phyloP scores from a whole-genome alignment of 768 basidiomycete species.

The Antrodiella citrinella region DNA sequence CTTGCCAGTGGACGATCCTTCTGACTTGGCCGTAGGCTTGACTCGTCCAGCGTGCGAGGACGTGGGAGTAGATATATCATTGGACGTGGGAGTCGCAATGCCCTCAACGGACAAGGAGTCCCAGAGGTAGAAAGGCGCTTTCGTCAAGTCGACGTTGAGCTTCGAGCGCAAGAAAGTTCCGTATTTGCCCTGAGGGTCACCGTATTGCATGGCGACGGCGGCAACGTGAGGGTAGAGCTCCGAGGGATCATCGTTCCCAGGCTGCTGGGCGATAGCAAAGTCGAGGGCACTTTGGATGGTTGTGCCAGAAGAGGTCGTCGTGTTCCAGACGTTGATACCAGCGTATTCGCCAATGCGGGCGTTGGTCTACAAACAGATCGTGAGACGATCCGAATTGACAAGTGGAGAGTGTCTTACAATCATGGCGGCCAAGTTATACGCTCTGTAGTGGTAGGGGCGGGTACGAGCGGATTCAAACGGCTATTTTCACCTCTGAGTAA shows the following conservation, averaged over 20 bases:
- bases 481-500: slow-evolving; percentile 23
- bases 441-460: slow-evolving; percentile 58
- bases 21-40: not conserved
- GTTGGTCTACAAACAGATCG: slow-evolving; percentile 35
- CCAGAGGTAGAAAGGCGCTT: not conserved
- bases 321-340: slow-evolving; percentile 39
- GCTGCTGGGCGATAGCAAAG: slow-evolving; percentile 40
- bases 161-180: slow-evolving; percentile 33
- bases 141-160: not conserved
- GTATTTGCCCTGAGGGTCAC: slow-evolving; percentile 56
- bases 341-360: slow-evolving; percentile 45
- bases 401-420: slow-evolving; percentile 33
- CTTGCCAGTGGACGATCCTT: not conserved
- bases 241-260: slow-evolving; percentile 26
- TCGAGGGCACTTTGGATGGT: slow-evolving; percentile 55
- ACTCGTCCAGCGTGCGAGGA: not conserved
- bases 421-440: slow-evolving; percentile 63
- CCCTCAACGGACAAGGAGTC: not conserved
- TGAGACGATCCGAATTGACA: not conserved
- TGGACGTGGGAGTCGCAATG: not conserved
- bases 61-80: not conserved
- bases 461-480: slow-evolving; percentile 55
- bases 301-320: slow-evolving; percentile 37
- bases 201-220: slow-evolving; percentile 46
- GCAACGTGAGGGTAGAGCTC: slow-evolving; percentile 54